Percentiles rank a stretch among this genome's conserved stretches.
phyloP scores from a whole-genome alignment of 1,139 yeast species.

The Zygoascus hellenicus region DNA sequence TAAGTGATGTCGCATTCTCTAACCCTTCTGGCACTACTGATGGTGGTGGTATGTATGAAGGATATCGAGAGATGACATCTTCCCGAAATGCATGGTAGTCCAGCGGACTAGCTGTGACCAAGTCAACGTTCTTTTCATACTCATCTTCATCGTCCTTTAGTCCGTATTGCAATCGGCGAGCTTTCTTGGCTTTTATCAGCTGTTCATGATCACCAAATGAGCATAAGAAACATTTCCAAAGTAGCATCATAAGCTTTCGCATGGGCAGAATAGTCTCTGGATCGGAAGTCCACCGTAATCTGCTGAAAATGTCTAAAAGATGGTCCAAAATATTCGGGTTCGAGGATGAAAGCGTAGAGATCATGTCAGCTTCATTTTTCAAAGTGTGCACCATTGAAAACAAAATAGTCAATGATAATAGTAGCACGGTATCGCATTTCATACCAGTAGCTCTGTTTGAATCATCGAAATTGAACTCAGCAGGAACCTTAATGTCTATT shows the following conservation, averaged over 20 bases:
- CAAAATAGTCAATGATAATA: constrained; percentile 45
- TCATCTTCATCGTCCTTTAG: constrained; percentile 34
- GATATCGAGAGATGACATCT: constrained; percentile 69
- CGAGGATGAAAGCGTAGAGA: constrained; percentile 28
- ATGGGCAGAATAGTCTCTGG: constrained; percentile 30
- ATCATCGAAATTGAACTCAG: constrained; percentile 11
- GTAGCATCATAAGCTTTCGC: constrained; percentile 45
- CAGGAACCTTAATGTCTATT: constrained; percentile 18
- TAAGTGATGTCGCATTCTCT: constrained; percentile 42
- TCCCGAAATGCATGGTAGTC: constrained; percentile 76
- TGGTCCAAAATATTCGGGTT: constrained; percentile 39
- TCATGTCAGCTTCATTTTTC: constrained; percentile 26
- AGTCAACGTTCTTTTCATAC: constrained; percentile 21
- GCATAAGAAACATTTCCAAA: constrained; percentile 55
- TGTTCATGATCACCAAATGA: constrained; percentile 57
- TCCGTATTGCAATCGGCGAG: constrained; percentile 42
- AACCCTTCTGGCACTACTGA: constrained; percentile 41
- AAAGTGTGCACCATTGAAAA: constrained; percentile 43
- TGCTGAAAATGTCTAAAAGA: constrained; percentile 50
- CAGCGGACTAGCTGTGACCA: constrained; percentile 59
- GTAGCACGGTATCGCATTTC: constrained; percentile 28
- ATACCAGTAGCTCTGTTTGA: constrained; percentile 9
- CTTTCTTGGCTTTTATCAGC: constrained; percentile 45
- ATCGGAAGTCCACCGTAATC: constrained; percentile 53
- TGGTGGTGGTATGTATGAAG: constrained; percentile 53